Conservation (phyloP, 768 basidiomycete species). For the Rhodotorula diobovata region DNA sequence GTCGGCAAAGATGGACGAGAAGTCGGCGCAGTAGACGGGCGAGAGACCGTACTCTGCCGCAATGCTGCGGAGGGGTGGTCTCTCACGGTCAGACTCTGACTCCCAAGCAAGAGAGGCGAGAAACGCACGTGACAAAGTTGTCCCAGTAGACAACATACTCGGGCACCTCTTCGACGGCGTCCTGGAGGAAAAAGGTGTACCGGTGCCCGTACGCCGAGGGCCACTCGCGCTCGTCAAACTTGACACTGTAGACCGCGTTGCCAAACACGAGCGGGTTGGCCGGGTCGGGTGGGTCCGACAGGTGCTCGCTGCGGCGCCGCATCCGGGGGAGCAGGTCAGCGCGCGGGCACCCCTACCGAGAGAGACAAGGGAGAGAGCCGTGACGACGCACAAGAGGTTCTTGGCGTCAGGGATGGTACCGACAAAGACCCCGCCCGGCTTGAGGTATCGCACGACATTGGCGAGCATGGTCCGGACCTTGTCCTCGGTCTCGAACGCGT, state of each 20-base stretch:
- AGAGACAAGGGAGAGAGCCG: background rate
- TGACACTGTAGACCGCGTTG: conserved; percentile 82
- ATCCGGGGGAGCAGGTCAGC: too few relatives aligned
- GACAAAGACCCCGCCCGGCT: conserved; percentile 82
- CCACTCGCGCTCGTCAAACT: conserved; percentile 64
- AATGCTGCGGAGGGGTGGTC: conserved; percentile 54
- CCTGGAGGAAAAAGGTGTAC: conserved; percentile 87
- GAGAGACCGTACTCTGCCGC: conserved; percentile 74
- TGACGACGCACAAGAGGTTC: conserved; percentile 64
- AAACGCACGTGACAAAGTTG: conserved; percentile 70
- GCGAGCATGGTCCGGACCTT: conserved; percentile 88
- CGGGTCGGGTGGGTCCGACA: conserved; percentile 59
- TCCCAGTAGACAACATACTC: conserved; percentile 98
- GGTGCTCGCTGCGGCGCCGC: conserved; percentile 58
- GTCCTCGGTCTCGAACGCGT: conserved; percentile 85
- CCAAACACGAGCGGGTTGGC: conserved; percentile 72
- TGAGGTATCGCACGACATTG: conserved; percentile 75
- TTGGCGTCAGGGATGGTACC: conserved; percentile 94
- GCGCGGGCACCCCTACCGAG: background rate
- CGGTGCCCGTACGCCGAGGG: conserved; percentile 73
- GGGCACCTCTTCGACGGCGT: conserved; percentile 94
- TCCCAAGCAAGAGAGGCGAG: too few relatives aligned
- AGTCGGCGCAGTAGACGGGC: conserved; percentile 75
- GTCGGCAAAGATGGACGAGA: conserved; percentile 80
- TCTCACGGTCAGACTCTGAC: too few relatives aligned